A percentile compares a stretch with the other conserved stretches of the same genome.
Evolutionary conservation across 495 filamentous ascomycete species (phyloP).

Genomic region (Neurospora sp.): DNA sequence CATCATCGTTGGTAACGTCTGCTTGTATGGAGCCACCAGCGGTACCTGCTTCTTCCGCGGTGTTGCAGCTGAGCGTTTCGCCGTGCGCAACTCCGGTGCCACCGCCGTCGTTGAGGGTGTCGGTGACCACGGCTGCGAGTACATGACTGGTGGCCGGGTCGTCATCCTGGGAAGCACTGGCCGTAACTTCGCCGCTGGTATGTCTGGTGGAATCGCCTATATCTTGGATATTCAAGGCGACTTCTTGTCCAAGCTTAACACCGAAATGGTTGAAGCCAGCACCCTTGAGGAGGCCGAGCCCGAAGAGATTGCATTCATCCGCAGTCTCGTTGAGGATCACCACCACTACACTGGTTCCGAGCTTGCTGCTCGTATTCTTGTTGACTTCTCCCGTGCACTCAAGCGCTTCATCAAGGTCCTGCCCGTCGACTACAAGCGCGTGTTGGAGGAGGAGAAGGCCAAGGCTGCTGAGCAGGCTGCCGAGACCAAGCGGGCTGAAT

Average conservation of each 20-base stretch:
- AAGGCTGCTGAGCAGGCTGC: constrained; percentile 77
- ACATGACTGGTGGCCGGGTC: constrained; percentile 98
- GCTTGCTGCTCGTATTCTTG: constrained; percentile 83
- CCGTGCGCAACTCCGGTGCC: constrained; percentile 94
- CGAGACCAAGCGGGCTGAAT: constrained; percentile 72
- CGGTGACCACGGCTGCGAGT: constrained; percentile 97
- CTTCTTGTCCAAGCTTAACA: constrained; percentile 92
- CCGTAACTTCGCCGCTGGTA: constrained; percentile 99
- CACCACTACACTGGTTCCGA: constrained; percentile 99
- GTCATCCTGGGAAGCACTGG: constrained; percentile 84
- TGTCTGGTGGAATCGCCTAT: constrained; percentile 99
- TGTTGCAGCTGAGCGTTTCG: constrained; percentile 94
- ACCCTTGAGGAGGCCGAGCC: constrained; percentile 64
- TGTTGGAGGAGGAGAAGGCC: constrained; percentile 73
- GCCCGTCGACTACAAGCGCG: constrained; percentile 95
- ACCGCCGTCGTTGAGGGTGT: constrained; percentile 96
- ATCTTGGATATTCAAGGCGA: constrained; percentile 87
- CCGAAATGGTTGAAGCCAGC: constrained; percentile 95
- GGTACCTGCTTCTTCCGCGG: constrained; percentile 98
- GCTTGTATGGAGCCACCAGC: constrained; percentile 89
- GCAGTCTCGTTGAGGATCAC: constrained; percentile 93
- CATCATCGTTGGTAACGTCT: constrained; percentile 91
- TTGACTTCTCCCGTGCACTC: constrained; percentile 95
- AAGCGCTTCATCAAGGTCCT: constrained; percentile 90
- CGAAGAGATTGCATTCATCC: constrained; percentile 84